A percentile compares a stretch with the other conserved stretches of the same genome.
Conservation (phyloP, 345 rosid species). For the Reutealis trisperma region DNA sequence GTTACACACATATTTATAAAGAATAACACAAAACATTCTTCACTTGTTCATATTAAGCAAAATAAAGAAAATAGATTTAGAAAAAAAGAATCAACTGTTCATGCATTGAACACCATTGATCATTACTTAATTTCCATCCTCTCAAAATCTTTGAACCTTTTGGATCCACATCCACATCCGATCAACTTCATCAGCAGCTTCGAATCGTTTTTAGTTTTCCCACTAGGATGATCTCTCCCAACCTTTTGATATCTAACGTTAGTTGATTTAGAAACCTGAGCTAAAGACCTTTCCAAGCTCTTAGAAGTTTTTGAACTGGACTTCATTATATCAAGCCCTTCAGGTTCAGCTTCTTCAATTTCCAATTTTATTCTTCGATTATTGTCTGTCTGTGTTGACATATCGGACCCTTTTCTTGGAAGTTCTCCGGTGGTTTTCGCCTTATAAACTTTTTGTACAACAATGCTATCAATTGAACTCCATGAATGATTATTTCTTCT, state of each 20-base stretch:
- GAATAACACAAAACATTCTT: no score
- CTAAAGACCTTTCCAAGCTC: neutral
- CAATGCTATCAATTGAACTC: constrained; percentile 25
- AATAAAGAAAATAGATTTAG: no score
- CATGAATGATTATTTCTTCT: constrained; percentile 21
- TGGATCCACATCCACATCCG: constrained; percentile 24
- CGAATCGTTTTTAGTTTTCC: neutral
- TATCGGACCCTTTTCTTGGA: neutral
- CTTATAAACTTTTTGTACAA: no score
- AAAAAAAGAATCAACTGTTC: no score
- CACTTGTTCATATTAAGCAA: no score
- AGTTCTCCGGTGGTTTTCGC: constrained; percentile 25
- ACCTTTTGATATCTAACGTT: neutral
- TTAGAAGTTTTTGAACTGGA: no score
- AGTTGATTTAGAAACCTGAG: neutral
- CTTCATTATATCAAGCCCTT: neutral
- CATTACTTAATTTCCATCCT: neutral
- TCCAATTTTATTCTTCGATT: constrained; percentile 1
- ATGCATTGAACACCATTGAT: neutral
- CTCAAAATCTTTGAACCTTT: constrained; percentile 6
- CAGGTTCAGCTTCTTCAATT: neutral
- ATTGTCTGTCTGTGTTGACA: constrained; percentile 11
- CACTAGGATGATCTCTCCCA: neutral
- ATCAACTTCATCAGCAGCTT: constrained; percentile 17
- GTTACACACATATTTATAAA: no score